These are phyloP conservation scores for Lactifluus echinatus DNA, from an alignment of 768 basidiomycete species.

Conservation along the genomic window DNA sequence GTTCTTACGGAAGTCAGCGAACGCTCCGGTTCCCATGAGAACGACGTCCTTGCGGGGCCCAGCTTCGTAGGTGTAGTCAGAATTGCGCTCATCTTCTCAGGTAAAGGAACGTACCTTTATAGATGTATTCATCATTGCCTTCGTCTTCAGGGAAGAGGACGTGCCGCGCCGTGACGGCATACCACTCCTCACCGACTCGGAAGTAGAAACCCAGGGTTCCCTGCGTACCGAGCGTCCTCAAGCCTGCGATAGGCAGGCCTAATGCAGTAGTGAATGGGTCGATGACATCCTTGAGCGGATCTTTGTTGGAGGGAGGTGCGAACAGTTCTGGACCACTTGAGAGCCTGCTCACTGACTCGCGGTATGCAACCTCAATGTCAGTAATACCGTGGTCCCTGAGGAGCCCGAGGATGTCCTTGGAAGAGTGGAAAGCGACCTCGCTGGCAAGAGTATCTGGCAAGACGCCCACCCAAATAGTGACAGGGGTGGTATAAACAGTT, in stretches of 20 bases:
- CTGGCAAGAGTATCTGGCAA: slow-evolving; percentile 22
- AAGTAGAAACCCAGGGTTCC: neutral
- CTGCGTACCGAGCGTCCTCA: neutral
- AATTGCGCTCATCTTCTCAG: neutral
- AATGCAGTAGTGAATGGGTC: neutral
- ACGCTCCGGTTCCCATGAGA: neutral
- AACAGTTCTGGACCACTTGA: neutral
- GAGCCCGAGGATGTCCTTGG: slow-evolving; percentile 16
- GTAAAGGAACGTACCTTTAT: neutral
- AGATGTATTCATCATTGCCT: neutral
- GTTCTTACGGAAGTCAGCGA: neutral
- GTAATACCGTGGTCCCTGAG: neutral
- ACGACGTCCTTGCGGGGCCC: neutral
- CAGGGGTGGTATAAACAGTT: slow-evolving; percentile 2
- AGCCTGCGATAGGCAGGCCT: neutral
- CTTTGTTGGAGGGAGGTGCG: neutral
- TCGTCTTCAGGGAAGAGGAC: neutral
- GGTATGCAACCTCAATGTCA: no score
- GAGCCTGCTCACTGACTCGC: neutral
- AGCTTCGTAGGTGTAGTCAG: neutral
- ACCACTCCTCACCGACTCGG: neutral
- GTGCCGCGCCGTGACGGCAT: neutral
- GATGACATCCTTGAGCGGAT: neutral
- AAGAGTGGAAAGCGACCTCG: slow-evolving; percentile 18
- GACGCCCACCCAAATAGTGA: slow-evolving; percentile 1